These are phyloP conservation scores for Huntiella bhutanensis DNA, from an alignment of 2,329 filamentous ascomycete species.

Conservation along the genomic window DNA sequence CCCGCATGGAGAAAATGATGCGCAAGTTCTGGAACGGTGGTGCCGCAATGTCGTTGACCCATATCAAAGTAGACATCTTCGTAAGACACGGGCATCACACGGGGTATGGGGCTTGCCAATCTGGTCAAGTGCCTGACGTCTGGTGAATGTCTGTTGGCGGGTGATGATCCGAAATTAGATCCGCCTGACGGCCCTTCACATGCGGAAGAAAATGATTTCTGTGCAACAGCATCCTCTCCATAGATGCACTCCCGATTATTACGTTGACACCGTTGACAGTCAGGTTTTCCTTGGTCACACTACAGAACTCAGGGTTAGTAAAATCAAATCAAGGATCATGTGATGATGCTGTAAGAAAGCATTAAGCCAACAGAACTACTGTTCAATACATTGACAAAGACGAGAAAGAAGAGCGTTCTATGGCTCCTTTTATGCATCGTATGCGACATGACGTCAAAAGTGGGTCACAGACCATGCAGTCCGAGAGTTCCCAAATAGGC, in stretches of 20 bases:
- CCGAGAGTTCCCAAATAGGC: not conserved
- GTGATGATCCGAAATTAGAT: not conserved
- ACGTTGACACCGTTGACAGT: constrained; percentile 13
- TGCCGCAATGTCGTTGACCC: constrained; percentile 4
- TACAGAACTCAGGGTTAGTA: constrained; percentile 4
- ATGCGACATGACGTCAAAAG: constrained; percentile 4
- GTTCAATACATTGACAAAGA: not conserved
- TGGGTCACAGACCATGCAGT: not conserved
- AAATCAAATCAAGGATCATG: not conserved
- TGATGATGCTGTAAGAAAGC: not conserved
- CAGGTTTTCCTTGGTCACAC: constrained; percentile 14
- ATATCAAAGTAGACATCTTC: constrained; percentile 4
- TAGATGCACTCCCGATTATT: constrained; percentile 12
- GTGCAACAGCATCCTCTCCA: not conserved
- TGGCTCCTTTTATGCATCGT: not conserved
- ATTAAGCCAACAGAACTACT: not conserved
- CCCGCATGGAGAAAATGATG: constrained; percentile 8
- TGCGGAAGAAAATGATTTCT: not conserved
- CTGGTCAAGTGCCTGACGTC: not conserved
- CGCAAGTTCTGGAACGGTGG: constrained; percentile 8
- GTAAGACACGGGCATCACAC: constrained; percentile 7
- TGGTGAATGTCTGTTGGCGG: not conserved
- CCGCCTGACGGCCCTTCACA: not conserved
- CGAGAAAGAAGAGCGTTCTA: not conserved
- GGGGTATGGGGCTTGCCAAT: not conserved